phyloP scores from a whole-genome alignment of 1,284 basidiomycete species.

The Thelephora terrestris region DNA sequence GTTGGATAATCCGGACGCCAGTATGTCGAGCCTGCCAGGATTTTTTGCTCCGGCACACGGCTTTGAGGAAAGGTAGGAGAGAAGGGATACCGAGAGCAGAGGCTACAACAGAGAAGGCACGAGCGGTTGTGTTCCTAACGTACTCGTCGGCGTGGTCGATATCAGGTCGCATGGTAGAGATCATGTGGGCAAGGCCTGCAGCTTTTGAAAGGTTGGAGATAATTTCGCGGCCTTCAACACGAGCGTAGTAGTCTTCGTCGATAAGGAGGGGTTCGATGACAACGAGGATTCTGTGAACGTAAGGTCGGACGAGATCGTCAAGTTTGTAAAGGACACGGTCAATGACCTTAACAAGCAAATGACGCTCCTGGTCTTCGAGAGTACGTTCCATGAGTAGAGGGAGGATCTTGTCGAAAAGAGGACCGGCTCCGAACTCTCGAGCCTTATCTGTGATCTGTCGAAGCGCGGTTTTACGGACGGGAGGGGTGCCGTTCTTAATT shows the following conservation, averaged over 20 bases:
- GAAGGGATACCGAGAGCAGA: constrained; percentile 98
- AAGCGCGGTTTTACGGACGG: constrained; percentile 94
- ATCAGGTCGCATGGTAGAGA: constrained; percentile 99
- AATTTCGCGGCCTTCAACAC: constrained; percentile 98
- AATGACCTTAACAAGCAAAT: constrained; percentile 98
- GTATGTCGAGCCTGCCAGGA: constrained; percentile 99
- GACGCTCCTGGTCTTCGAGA: constrained; percentile 97
- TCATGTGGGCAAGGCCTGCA: constrained; percentile 99
- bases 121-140: constrained; percentile 97
- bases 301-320: constrained; percentile 96
- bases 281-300: constrained; percentile 98
- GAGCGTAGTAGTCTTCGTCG: constrained; percentile 99
- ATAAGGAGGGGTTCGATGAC: constrained; percentile 99
- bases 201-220: constrained; percentile 99
- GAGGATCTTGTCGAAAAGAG: constrained; percentile 98
- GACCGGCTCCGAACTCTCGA: constrained; percentile 95
- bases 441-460: constrained; percentile 99
- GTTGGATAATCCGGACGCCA: constrained; percentile 98
- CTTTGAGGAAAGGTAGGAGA: constrained; percentile 94
- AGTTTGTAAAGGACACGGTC: constrained; percentile 98
- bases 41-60: constrained; percentile 97
- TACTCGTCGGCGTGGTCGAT: constrained; percentile 99
- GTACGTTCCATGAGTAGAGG: constrained; percentile 98
- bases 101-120: constrained; percentile 98
- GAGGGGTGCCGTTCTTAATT: constrained; percentile 99